Percentiles rank a stretch among this genome's conserved stretches.
Evolutionary conservation across 2,329 filamentous ascomycete genomes (phyloP).

Genomic region (Hymenoscyphus occultus): DNA sequence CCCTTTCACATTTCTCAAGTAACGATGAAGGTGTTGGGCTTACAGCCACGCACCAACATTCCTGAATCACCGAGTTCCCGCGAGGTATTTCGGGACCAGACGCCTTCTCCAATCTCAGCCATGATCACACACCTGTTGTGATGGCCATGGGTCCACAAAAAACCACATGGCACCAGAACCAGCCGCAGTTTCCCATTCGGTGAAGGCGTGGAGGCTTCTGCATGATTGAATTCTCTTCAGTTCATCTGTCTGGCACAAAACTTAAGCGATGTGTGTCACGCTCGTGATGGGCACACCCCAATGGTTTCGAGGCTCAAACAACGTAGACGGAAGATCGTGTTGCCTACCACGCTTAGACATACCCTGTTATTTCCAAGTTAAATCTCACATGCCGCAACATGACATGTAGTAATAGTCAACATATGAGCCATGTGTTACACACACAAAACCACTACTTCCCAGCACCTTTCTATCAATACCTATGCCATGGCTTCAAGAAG

Average conservation of each 20-base stretch:
- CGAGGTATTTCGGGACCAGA: not conserved
- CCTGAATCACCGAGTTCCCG: not conserved
- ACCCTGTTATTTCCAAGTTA: not conserved
- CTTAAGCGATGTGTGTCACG: not conserved
- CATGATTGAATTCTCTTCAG: not conserved
- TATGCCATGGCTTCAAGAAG: not conserved
- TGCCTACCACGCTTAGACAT: not conserved
- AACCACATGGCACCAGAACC: not conserved
- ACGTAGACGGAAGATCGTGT: not conserved
- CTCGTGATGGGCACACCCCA: not conserved
- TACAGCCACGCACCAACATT: not conserved
- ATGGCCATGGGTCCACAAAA: not conserved
- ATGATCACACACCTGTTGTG: not conserved
- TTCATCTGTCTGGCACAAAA: not conserved
- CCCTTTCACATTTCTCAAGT: not conserved
- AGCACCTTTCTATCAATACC: not conserved
- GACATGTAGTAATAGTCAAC: not conserved
- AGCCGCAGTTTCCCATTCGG: not conserved
- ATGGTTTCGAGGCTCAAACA: not conserved
- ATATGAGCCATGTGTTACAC: not conserved
- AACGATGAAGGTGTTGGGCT: not conserved
- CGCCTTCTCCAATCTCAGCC: not conserved
- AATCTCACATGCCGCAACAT: not conserved
- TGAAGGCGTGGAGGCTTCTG: not conserved
- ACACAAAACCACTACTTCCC: not conserved